These are phyloP conservation scores for Nitzschia sp. DNA, from an alignment of 108 stramenopile species.

Conservation along the genomic window DNA sequence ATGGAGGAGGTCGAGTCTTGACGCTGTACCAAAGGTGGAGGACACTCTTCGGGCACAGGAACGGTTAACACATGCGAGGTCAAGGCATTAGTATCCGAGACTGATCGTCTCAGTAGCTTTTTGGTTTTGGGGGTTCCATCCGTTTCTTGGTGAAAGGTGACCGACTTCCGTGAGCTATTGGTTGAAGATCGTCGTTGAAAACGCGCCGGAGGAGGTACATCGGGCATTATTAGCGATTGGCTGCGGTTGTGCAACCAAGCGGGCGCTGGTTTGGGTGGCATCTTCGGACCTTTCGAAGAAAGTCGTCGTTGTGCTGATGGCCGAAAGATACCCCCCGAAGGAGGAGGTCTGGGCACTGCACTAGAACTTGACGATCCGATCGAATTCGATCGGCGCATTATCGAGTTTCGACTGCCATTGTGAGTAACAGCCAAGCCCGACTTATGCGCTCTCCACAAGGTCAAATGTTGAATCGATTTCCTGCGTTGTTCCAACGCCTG, in stretches of 20 bases:
- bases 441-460: slow-evolving; percentile 57
- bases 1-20: slow-evolving; percentile 33
- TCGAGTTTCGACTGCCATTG: slow-evolving; percentile 16
- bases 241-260: not conserved
- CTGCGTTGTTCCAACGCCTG: slow-evolving; percentile 35
- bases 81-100: slow-evolving; percentile 15
- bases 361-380: not conserved
- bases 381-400: slow-evolving; percentile 24
- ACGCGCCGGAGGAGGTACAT: not conserved
- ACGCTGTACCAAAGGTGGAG: not conserved
- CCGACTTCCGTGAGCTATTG: slow-evolving; percentile 16
- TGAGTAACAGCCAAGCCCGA: slow-evolving; percentile 40
- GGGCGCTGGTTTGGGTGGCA: not conserved
- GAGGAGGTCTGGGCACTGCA: not conserved
- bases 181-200: not conserved
- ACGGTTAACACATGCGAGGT: not conserved
- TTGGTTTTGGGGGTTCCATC: slow-evolving; percentile 13
- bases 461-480: slow-evolving; percentile 5
- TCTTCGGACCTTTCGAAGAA: not conserved
- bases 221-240: not conserved
- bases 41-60: not conserved
- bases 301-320: not conserved
- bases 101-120: not conserved
- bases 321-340: not conserved
- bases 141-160: slow-evolving; percentile 28